A percentile compares a stretch with the other conserved stretches of the same genome.
These are phyloP conservation scores for Stropharia rugosoannulata DNA, from an alignment of 768 basidiomycete species.

Conservation along the genomic window DNA sequence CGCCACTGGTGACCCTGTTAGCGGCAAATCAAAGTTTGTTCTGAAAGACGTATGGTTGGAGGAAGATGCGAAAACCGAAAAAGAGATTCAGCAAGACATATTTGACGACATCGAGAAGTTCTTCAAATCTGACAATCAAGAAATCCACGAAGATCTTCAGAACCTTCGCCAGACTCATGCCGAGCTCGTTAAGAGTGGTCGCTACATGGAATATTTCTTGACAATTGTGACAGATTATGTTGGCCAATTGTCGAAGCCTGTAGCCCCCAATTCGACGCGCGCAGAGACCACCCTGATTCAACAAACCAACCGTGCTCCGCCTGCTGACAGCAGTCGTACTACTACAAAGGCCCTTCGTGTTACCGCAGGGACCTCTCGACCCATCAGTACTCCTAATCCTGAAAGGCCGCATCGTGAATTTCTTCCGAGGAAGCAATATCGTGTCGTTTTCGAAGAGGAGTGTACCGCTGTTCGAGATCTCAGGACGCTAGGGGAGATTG, in stretches of 20 bases:
- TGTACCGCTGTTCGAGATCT: constrained; percentile 4
- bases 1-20: neutral
- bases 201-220: too few relatives aligned
- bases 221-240: too few relatives aligned
- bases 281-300: too few relatives aligned
- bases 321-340: too few relatives aligned
- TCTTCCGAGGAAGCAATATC: constrained; percentile 5
- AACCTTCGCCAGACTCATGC: too few relatives aligned
- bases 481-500: constrained; percentile 5
- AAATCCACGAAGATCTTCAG: neutral
- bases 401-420: neutral
- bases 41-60: constrained; percentile 15
- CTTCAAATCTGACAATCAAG: neutral
- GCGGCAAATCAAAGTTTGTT: neutral
- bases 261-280: too few relatives aligned
- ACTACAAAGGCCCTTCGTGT: neutral
- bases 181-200: too few relatives aligned
- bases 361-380: neutral
- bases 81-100: constrained; percentile 7
- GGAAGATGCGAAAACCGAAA: constrained; percentile 3
- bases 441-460: constrained; percentile 8
- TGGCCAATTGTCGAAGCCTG: too few relatives aligned
- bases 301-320: too few relatives aligned
- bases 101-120: constrained; percentile 9
- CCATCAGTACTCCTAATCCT: neutral